Evolutionary conservation across 805 yeast genomes (phyloP).

Genomic region (Wickerhamiella dianesei): DNA sequence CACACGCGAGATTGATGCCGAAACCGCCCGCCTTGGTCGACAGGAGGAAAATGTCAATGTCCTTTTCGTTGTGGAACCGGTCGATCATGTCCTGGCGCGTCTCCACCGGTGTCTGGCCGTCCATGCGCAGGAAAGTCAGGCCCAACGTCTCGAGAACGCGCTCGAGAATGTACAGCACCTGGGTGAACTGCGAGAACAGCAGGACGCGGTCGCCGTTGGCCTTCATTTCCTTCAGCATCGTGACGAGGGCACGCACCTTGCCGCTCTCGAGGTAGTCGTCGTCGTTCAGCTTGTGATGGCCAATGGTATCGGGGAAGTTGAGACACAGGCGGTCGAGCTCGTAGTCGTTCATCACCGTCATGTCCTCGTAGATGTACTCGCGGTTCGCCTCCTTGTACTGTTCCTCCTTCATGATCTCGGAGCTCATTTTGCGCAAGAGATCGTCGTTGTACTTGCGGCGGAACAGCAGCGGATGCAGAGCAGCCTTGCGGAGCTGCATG

Average conservation of each 20-base stretch:
- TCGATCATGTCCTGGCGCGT: conserved; percentile 87
- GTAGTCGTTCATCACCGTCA: conserved; percentile 87
- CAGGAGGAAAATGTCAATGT: conserved; percentile 72
- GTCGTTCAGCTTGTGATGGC: conserved; percentile 37
- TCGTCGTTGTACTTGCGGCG: conserved; percentile 48
- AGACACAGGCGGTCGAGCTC: conserved; percentile 67
- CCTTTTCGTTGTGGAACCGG: conserved; percentile 65
- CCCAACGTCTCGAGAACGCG: conserved; percentile 47
- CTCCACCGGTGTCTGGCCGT: conserved; percentile 90
- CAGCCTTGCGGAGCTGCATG: conserved; percentile 84
- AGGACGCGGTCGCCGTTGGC: conserved; percentile 51
- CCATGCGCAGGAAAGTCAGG: conserved; percentile 68
- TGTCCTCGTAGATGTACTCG: conserved; percentile 74
- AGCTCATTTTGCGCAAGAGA: conserved; percentile 52
- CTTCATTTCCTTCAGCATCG: conserved; percentile 45
- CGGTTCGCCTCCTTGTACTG: conserved; percentile 65
- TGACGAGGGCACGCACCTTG: conserved; percentile 46
- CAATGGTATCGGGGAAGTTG: conserved; percentile 52
- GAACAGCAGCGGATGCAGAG: conserved; percentile 82
- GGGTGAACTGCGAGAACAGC: conserved; percentile 85
- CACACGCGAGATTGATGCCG: conserved; percentile 92
- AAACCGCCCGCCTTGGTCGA: conserved; percentile 98
- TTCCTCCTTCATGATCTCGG: conserved; percentile 66
- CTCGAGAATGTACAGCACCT: conserved; percentile 79
- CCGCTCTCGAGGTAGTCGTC: conserved; percentile 59